Evolutionary conservation across 768 basidiomycete genomes (phyloP).

Genomic region (Pleurotus tuoliensis): DNA sequence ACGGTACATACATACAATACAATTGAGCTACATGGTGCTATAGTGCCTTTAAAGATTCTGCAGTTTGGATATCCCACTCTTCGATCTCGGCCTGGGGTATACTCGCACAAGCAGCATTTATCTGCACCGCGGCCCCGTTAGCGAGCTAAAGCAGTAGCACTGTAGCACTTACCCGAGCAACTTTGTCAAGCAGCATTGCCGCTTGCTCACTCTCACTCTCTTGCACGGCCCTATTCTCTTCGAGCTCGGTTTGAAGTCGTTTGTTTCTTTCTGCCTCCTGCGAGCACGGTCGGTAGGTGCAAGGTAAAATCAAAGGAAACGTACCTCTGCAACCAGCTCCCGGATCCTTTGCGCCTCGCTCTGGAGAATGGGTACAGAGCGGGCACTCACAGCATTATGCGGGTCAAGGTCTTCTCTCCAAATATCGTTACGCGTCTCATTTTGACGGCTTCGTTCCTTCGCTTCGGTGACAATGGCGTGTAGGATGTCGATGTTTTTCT

Average conservation of each 20-base stretch:
- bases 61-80: slow-evolving; percentile 49
- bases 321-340: slow-evolving; percentile 34
- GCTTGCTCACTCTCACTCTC: slow-evolving; percentile 43
- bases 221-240: slow-evolving; percentile 42
- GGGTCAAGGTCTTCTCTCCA: slow-evolving; percentile 69
- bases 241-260: slow-evolving; percentile 41
- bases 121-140: slow-evolving; percentile 24
- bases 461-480: slow-evolving; percentile 71
- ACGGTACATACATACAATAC: too few species aligned
- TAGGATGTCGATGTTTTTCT: slow-evolving; percentile 66
- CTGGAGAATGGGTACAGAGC: slow-evolving; percentile 57
- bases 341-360: slow-evolving; percentile 36
- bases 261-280: slow-evolving; percentile 61
- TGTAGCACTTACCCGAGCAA: slow-evolving; percentile 42
- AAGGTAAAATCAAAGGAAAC: slow-evolving; percentile 1
- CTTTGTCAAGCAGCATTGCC: slow-evolving; percentile 42
- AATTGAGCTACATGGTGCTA: not conserved
- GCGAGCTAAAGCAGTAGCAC: not conserved
- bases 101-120: slow-evolving; percentile 46
- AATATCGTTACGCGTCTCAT: slow-evolving; percentile 45
- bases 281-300: not conserved
- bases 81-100: slow-evolving; percentile 65
- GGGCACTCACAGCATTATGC: slow-evolving; percentile 55
- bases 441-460: slow-evolving; percentile 47
- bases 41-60: slow-evolving; percentile 20